Evolutionary conservation across 805 yeast species (phyloP), one percentile per base, ranked within the genome.

Genomic region (Zygotorulaspora danielsina): DNA sequence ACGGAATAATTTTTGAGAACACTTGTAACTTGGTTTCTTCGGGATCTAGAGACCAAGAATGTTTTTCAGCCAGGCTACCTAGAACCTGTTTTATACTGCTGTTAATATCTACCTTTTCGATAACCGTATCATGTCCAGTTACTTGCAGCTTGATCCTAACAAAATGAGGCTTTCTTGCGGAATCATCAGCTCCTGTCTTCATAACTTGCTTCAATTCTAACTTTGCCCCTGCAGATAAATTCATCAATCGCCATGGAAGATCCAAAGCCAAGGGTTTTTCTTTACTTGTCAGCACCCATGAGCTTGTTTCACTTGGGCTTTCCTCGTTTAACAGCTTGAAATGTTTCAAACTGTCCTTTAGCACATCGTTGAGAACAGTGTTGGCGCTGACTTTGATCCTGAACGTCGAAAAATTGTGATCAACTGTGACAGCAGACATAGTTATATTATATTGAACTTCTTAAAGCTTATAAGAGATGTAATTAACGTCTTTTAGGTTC

Each of bases 211-310:
- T 45, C 30, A 72, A 45, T 6, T 55, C 54, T 24, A 74, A 39
- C 32, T 69, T 73, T 12, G 65, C 68, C 9, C 78, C 78, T 5
- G 64, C 55, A 2, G 76, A 72, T 13, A 74, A 45, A 36, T 68
- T 67, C 11, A 68, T 49, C 12, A 72, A 49, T 41, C 77, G 59
- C 44, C 69, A 53, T 1, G 78, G 77, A 22, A 72, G 42, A 24
- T 68, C 63, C 11, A 63, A 45, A 4, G 71, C 65, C 15, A 73
- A 37, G 5, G 50, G 48, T 1, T 52, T 54, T 22, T 53, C 59
- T 4, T 65, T 64, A 39, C 69, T 67, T 19, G 44, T 24, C 8
- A 60, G 41, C 5, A 37, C 22, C 61, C 66, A 54, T 27, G 41
- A 42, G 17, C 50, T 34, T 27, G 21, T 13, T 12, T 22, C 19